Evolutionary conservation across 257 asterid genomes (phyloP).

Genomic region (Solanum neorickii): DNA sequence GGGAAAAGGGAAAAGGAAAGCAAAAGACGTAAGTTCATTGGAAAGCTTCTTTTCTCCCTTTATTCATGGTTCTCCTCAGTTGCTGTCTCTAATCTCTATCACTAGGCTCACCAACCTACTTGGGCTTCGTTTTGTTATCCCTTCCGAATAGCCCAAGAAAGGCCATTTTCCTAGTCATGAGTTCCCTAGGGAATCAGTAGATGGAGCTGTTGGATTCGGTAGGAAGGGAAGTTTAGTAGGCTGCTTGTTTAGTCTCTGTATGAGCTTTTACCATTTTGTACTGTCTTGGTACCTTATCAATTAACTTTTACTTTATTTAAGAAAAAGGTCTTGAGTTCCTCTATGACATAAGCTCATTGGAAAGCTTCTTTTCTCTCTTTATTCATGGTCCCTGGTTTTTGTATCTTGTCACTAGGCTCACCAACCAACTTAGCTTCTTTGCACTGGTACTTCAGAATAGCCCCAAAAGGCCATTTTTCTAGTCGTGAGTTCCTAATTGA

Average conservation of each 20-base stretch:
- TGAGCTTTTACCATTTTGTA: not conserved
- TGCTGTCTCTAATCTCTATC: not conserved
- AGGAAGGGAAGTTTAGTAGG: not conserved
- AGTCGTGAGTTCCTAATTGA: not conserved
- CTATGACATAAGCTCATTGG: not conserved
- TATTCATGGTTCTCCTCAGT: not conserved
- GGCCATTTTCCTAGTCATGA: not conserved
- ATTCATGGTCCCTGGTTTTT: not conserved
- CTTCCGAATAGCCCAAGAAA: not conserved
- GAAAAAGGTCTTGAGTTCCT: not conserved
- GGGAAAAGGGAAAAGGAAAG: not conserved
- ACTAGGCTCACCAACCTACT: not conserved
- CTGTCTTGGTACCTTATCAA: not conserved
- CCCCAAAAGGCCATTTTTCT: not conserved
- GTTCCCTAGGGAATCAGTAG: not conserved
- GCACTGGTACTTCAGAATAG: not conserved
- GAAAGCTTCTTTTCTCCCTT: not conserved
- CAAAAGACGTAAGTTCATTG: not conserved
- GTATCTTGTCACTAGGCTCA: not conserved
- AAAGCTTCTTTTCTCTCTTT: not conserved
- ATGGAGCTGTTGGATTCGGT: not conserved
- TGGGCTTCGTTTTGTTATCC: not conserved
- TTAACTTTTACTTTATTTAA: not conserved
- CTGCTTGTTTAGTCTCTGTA: not conserved
- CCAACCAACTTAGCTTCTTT: not conserved